These are phyloP conservation scores for Klebsormidium nitens DNA, from an alignment of 139 green algal genomes.

Conservation along the genomic window DNA sequence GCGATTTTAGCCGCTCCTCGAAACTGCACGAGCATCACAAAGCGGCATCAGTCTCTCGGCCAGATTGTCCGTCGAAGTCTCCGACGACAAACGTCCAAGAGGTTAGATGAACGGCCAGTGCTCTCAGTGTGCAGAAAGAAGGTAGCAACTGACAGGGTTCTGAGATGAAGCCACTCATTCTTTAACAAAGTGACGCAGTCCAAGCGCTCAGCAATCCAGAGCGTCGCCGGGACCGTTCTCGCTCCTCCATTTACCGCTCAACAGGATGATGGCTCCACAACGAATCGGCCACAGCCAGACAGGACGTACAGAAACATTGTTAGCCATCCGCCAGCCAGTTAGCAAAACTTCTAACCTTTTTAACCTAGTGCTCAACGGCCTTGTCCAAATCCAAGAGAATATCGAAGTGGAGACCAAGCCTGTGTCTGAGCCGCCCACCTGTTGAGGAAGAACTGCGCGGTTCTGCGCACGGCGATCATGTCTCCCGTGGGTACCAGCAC, in stretches of 20 bases:
- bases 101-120: too few species aligned
- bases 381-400: too few species aligned
- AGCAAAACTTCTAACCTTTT: background rate
- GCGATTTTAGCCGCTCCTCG: conserved; percentile 46
- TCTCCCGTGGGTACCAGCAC: conserved; percentile 80
- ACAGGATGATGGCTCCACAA: too few species aligned
- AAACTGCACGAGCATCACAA: conserved; percentile 52
- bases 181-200: background rate
- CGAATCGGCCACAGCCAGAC: background rate
- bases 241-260: too few species aligned
- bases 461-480: conserved; percentile 76
- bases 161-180: background rate
- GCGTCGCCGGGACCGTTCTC: too few species aligned
- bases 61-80: background rate
- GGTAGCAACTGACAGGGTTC: background rate
- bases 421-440: conserved; percentile 4
- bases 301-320: background rate
- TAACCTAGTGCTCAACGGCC: background rate
- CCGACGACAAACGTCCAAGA: background rate
- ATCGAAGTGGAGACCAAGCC: too few species aligned
- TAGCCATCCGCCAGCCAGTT: background rate
- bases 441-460: conserved; percentile 94
- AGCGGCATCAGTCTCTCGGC: background rate
- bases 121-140: too few species aligned
- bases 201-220: background rate